Conservation (phyloP, 257 asterid genomes). For the Thymus quinquecostatus region DNA sequence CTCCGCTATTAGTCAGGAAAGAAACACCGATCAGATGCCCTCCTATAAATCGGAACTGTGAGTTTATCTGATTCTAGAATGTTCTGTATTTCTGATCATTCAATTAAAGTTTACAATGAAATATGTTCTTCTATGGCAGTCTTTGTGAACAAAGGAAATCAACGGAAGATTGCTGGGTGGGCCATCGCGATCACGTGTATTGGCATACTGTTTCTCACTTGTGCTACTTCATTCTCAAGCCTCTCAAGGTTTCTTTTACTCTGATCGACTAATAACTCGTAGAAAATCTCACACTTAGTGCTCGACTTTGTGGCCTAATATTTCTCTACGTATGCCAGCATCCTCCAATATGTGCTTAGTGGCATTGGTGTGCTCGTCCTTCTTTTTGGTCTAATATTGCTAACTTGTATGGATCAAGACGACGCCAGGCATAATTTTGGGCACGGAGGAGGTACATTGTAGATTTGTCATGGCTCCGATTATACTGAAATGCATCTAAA, state of each 20-base stretch:
- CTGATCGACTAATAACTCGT: neutral
- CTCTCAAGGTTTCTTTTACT: constrained; percentile 39
- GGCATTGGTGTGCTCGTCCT: constrained; percentile 70
- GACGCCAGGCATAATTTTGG: constrained; percentile 90
- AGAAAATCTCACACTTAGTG: neutral
- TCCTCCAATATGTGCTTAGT: constrained; percentile 57
- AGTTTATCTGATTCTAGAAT: constrained; percentile 34
- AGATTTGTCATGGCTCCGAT: neutral
- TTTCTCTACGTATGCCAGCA: constrained; percentile 48
- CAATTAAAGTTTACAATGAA: too few species aligned
- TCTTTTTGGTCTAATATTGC: constrained; percentile 60
- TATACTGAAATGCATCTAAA: neutral
- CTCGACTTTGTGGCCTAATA: constrained; percentile 7
- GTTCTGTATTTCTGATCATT: too few species aligned
- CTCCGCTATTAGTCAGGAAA: constrained; percentile 55
- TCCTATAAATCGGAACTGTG: constrained; percentile 53
- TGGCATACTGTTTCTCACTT: constrained; percentile 72
- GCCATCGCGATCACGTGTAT: constrained; percentile 66
- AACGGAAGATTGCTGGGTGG: constrained; percentile 89
- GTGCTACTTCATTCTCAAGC: constrained; percentile 66
- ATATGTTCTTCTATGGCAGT: constrained; percentile 32
- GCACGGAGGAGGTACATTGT: constrained; percentile 72
- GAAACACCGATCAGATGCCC: constrained; percentile 49
- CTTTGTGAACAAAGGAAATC: constrained; percentile 50
- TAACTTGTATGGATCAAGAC: constrained; percentile 75